phyloP scores from a whole-genome alignment of 2,329 filamentous ascomycete species.

The Pseudogymnoascus sp. region DNA sequence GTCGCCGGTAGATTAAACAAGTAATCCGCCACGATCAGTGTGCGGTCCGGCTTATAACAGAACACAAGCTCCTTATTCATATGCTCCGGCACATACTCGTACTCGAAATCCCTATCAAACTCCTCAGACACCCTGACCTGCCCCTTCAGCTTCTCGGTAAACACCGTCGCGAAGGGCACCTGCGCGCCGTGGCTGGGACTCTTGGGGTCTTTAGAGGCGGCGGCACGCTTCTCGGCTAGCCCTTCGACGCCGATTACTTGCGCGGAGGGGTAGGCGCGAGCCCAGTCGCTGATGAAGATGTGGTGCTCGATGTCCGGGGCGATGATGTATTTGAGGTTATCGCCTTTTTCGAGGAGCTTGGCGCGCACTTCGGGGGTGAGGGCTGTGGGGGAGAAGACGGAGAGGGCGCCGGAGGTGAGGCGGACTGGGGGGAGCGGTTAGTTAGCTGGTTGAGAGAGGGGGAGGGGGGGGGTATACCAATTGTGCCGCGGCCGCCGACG shows the following conservation, averaged over 20 bases:
- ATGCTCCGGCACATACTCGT: conserved; percentile 73
- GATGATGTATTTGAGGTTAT: conserved; percentile 71
- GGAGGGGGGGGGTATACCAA: conserved; percentile 47
- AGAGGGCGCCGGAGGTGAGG: conserved; percentile 66
- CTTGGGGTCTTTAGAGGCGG: conserved; percentile 37
- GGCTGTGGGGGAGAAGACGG: conserved; percentile 85
- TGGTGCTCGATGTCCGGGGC: conserved; percentile 91
- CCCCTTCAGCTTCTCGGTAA: conserved; percentile 45
- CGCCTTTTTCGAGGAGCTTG: conserved; percentile 57
- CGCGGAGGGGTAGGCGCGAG: conserved; percentile 66
- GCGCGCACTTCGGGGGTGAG: conserved; percentile 65
- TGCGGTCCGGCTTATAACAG: conserved; percentile 66
- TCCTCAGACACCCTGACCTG: conserved; percentile 55
- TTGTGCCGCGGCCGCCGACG: conserved; percentile 77
- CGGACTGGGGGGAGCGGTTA: conserved; percentile 48
- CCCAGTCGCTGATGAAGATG: conserved; percentile 84
- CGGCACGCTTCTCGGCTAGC: conserved; percentile 70
- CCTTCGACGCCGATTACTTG: conserved; percentile 76
- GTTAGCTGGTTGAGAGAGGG: background rate
- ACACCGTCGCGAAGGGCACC: conserved; percentile 55
- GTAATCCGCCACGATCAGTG: conserved; percentile 81
- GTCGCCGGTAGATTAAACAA: conserved; percentile 82
- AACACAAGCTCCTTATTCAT: conserved; percentile 84
- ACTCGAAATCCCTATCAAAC: conserved; percentile 80
- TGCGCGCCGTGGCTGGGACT: conserved; percentile 37